Evolutionary conservation across 805 yeast genomes (phyloP).

Genomic region (Suhomyces xylopsoci): DNA sequence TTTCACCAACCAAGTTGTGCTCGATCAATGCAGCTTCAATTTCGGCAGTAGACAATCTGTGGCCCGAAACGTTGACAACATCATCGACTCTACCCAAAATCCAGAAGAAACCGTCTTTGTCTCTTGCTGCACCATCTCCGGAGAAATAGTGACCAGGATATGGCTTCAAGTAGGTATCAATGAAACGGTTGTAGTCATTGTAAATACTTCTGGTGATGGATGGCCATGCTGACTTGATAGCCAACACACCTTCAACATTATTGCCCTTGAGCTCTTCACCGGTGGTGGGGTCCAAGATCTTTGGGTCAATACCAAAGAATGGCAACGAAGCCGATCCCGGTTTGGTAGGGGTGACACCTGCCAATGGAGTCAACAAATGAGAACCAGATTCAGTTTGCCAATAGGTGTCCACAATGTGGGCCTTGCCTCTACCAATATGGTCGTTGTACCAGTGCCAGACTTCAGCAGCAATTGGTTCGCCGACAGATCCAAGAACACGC

Average conservation of each 20-base stretch:
- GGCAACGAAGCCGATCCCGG: conserved; percentile 98
- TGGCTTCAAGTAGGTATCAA: conserved; percentile 90
- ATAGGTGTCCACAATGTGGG: conserved; percentile 93
- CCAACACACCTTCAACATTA: conserved; percentile 95
- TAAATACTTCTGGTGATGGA: conserved; percentile 97
- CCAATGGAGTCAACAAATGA: conserved; percentile 89
- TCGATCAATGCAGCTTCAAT: conserved; percentile 88
- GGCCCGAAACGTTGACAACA: conserved; percentile 97
- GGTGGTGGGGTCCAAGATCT: conserved; percentile 86
- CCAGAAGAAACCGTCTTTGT: conserved; percentile 95
- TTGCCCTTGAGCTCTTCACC: conserved; percentile 83
- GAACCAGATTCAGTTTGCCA: conserved; percentile 99
- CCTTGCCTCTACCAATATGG: conserved; percentile 82
- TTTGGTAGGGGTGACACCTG: conserved; percentile 92
- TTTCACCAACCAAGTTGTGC: conserved; percentile 78
- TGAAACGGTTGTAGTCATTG: conserved; percentile 79
- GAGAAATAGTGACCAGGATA: conserved; percentile 94
- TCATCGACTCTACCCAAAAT: conserved; percentile 98
- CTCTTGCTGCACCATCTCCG: conserved; percentile 99
- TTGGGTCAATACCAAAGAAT: conserved; percentile 91
- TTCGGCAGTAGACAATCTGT: conserved; percentile 96
- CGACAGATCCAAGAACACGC: conserved; percentile 93
- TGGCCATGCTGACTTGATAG: conserved; percentile 91
- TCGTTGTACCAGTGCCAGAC: conserved; percentile 98
- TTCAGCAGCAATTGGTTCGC: conserved; percentile 98